These are phyloP conservation scores for Penicillium sp. DNA, from an alignment of 2,329 filamentous ascomycete genomes.

Conservation along the genomic window DNA sequence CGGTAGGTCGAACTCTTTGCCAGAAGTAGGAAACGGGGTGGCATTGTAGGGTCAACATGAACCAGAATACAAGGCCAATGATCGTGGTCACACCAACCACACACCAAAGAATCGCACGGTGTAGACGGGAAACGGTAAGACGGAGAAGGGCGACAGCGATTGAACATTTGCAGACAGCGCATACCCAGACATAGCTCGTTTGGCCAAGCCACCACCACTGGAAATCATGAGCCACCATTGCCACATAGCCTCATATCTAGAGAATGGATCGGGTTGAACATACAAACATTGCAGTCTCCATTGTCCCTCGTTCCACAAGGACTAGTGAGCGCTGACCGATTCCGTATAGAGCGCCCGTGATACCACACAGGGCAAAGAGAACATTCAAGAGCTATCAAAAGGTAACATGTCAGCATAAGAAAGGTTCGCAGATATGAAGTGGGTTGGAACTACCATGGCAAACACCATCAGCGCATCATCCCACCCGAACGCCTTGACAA, in stretches of 20 bases:
- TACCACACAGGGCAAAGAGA: conserved; percentile 41
- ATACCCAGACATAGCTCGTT: conserved; percentile 57
- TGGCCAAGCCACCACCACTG: conserved; percentile 61
- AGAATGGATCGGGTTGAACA: conserved; percentile 13
- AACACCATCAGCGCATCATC: conserved; percentile 44
- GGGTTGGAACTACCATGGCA: conserved; percentile 35
- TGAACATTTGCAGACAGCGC: conserved; percentile 54
- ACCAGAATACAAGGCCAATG: conserved; percentile 55
- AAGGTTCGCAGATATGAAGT: neutral
- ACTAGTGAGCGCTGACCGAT: conserved; percentile 30
- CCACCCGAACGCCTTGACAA: conserved; percentile 43
- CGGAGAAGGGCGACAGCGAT: conserved; percentile 60
- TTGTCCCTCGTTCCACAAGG: conserved; percentile 22
- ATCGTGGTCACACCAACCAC: conserved; percentile 53
- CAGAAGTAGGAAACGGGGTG: conserved; percentile 58
- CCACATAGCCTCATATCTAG: no score
- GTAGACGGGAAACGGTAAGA: conserved; percentile 44
- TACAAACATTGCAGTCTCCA: conserved; percentile 41
- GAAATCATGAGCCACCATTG: conserved; percentile 5
- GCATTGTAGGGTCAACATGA: conserved; percentile 59
- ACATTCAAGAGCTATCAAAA: conserved; percentile 34
- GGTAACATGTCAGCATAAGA: neutral
- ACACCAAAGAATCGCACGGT: conserved; percentile 23
- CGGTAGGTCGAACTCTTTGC: conserved; percentile 34
- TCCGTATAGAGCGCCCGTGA: conserved; percentile 39